These are phyloP conservation scores for Vaccinium vitisidaea DNA, from an alignment of 148 eudicot genomes.

Conservation along the genomic window DNA sequence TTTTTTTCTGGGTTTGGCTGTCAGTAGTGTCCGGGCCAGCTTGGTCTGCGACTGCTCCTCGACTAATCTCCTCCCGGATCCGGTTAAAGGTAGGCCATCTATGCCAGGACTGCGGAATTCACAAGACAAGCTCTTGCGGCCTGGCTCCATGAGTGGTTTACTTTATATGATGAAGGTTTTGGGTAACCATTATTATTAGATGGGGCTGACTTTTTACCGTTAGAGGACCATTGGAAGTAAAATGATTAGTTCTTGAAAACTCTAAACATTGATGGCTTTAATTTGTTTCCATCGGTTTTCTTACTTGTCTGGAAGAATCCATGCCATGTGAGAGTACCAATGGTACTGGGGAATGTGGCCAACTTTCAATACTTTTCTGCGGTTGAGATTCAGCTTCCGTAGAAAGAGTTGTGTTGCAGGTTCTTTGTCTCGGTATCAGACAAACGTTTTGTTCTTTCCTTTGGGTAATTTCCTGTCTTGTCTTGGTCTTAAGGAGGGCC, in stretches of 20 bases:
- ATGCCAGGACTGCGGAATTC: no score
- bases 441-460: neutral
- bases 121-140: no score
- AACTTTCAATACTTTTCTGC: slow-evolving; percentile 4
- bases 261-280: neutral
- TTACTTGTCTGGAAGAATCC: neutral
- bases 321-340: neutral
- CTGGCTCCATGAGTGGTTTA: neutral
- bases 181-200: neutral
- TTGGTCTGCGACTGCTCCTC: no score
- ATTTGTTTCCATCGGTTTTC: neutral
- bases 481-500: neutral
- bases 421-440: neutral
- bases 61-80: no score
- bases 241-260: neutral
- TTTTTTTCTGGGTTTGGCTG: neutral
- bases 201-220: slow-evolving; percentile 1
- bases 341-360: slow-evolving; percentile 8
- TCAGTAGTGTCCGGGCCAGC: no score
- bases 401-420: neutral
- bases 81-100: no score
- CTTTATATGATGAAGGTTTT: neutral
- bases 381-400: slow-evolving; percentile 15
- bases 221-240: neutral
- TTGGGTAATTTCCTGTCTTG: slow-evolving; percentile 9